Conservation (phyloP, 495 filamentous ascomycete species). For the Friedmanniomyces endolithicus region DNA sequence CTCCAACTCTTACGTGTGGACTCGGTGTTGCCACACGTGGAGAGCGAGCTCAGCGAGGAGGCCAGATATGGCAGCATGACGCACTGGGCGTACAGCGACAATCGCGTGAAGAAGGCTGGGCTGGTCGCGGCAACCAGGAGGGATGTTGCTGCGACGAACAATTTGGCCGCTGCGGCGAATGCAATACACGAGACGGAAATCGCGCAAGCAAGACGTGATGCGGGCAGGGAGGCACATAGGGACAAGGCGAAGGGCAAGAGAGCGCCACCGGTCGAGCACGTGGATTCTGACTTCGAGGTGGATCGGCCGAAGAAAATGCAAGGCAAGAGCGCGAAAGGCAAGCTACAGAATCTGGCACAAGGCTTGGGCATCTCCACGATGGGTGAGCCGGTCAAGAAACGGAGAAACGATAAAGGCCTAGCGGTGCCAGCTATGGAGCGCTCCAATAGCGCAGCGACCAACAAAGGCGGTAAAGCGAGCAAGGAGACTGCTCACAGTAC, state of each 20-base stretch:
- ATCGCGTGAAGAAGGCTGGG: conserved; percentile 49
- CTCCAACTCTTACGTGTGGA: conserved; percentile 78
- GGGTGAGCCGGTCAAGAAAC: conserved; percentile 45
- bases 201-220: conserved; percentile 61
- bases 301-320: conserved; percentile 43
- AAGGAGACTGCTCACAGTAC: conserved; percentile 12
- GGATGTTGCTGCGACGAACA: conserved; percentile 58
- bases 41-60: conserved; percentile 83
- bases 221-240: conserved; percentile 62
- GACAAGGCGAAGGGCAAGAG: conserved; percentile 45
- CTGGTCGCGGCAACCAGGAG: conserved; percentile 50
- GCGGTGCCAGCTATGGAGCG: conserved; percentile 32
- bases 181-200: conserved; percentile 67
- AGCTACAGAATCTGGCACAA: conserved; percentile 35
- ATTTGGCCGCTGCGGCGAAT: conserved; percentile 52
- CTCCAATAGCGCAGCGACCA: background rate
- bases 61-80: conserved; percentile 79
- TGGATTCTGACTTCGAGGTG: conserved; percentile 72
- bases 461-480: conserved; percentile 11
- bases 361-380: conserved; percentile 29
- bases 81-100: conserved; percentile 94
- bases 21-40: conserved; percentile 68
- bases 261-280: conserved; percentile 31
- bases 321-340: conserved; percentile 48
- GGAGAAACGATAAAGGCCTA: conserved; percentile 61